phyloP scores from a whole-genome alignment of 768 basidiomycete species.

The Trametes cubensis region DNA sequence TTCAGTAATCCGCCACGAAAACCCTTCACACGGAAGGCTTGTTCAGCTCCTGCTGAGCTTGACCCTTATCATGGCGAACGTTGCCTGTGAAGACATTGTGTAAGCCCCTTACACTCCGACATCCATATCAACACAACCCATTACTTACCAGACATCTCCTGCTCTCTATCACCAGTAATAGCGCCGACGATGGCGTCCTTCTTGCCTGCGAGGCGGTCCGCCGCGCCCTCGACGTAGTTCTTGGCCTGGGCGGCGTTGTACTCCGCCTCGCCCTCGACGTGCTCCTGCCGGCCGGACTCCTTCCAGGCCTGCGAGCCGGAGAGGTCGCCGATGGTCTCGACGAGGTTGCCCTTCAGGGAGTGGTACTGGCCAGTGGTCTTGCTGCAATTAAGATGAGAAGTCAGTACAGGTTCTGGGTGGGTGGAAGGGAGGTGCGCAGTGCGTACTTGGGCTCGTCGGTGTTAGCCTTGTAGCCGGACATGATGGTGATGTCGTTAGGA shows the following conservation, averaged over 20 bases:
- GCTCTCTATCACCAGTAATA: constrained; percentile 54
- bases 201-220: constrained; percentile 52
- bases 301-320: constrained; percentile 47
- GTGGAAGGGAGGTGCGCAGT: neutral
- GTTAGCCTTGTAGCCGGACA: constrained; percentile 15
- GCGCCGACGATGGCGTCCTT: constrained; percentile 59
- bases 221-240: constrained; percentile 51
- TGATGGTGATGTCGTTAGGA: neutral
- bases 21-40: constrained; percentile 4
- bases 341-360: constrained; percentile 42
- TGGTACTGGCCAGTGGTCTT: constrained; percentile 44
- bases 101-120: neutral
- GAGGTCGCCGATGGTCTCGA: constrained; percentile 47
- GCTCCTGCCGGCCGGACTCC: constrained; percentile 52
- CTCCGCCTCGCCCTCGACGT: constrained; percentile 50
- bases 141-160: constrained; percentile 50
- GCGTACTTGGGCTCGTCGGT: constrained; percentile 31
- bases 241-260: constrained; percentile 51
- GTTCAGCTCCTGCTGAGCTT: constrained; percentile 27
- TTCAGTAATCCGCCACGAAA: too few relatives aligned
- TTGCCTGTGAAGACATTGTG: constrained; percentile 12
- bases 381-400: constrained; percentile 31
- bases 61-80: constrained; percentile 26
- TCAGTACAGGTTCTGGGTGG: neutral
- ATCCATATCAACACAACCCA: neutral